Evolutionary conservation across 2,329 filamentous ascomycete genomes (phyloP).

Genomic region (Cyphellophora europaea): DNA sequence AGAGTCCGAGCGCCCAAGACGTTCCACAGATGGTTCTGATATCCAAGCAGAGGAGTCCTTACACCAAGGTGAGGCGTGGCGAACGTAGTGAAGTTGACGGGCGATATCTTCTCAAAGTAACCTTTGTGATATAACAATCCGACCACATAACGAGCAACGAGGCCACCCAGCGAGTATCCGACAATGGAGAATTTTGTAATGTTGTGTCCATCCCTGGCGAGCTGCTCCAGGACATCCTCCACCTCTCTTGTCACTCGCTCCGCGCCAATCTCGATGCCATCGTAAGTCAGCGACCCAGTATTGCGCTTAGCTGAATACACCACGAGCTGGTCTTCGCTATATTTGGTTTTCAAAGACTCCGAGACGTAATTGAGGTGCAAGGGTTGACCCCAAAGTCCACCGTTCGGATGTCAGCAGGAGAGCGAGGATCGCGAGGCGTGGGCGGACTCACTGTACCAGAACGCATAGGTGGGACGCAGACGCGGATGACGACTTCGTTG

Average conservation of each 20-base stretch:
- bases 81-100: slow-evolving; percentile 91
- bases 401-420: slow-evolving; percentile 47
- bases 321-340: slow-evolving; percentile 42
- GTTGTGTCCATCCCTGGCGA: slow-evolving; percentile 54
- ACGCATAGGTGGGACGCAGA: slow-evolving; percentile 43
- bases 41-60: slow-evolving; percentile 57
- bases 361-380: slow-evolving; percentile 46
- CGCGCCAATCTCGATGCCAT: slow-evolving; percentile 60
- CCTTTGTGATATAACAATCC: slow-evolving; percentile 76
- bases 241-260: slow-evolving; percentile 57
- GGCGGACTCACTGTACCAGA: slow-evolving; percentile 50
- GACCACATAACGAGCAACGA: slow-evolving; percentile 78
- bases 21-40: slow-evolving; percentile 65
- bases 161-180: slow-evolving; percentile 81
- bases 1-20: slow-evolving; percentile 72
- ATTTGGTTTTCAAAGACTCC: slow-evolving; percentile 39
- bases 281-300: slow-evolving; percentile 49
- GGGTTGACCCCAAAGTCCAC: slow-evolving; percentile 20
- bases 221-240: slow-evolving; percentile 45
- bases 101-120: slow-evolving; percentile 67
- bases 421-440: slow-evolving; percentile 5
- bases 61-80: slow-evolving; percentile 77
- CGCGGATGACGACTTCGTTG: slow-evolving; percentile 6
- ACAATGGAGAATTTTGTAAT: slow-evolving; percentile 78
- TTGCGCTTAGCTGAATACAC: slow-evolving; percentile 49